Base-by-base conservation (phyloP, 495 filamentous ascomycete species). In the Daldinia loculata region DNA sequence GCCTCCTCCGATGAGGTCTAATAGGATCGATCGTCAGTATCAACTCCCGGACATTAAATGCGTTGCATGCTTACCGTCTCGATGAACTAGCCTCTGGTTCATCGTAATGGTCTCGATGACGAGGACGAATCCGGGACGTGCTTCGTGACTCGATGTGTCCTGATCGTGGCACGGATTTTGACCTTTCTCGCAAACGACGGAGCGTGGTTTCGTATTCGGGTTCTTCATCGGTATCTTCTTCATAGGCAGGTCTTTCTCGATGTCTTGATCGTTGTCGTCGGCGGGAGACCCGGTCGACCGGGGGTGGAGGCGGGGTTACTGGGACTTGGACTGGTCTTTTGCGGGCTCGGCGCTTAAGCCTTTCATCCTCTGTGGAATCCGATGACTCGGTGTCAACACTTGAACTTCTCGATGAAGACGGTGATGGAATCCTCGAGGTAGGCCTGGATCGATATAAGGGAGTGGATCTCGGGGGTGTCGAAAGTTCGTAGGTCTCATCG, bases 321-420 rank as follows among this genome's bases (percentile, higher is more conserved):
- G 59, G 64, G 14, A 64, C 71, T 36, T 69, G 61, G 30, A 69
- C 63, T 41, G 50, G 69, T 39, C 69, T 58, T 45, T 56, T 71
- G 45, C 69, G 71, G 38, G 65, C 50, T 41, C 64, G 71, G 36
- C 71, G 66, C 41, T 63, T 67, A 50, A 12, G 56, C 51, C 72
- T 74, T 27, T 80, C 78, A 14, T 82, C 81, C 22, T 76, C 71
- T 15, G 77, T 80, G 51, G 77, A 80, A 22, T 67, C 61, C 24
- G 81, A 78, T 17, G 76, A 76, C 32, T 83, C 81, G 6, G 80
- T 77, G 38, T 81, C 79, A 56, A 74, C 76, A n/a, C 76, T 74
- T 3, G 81, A 81, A 53, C 77, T 78, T 60, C 70, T 77, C 32
- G 77, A 76, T 1, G 80, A 79, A 30, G 79, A 76, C 57, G 75